These are phyloP conservation scores for Tephrocybe sp. DNA, from an alignment of 768 basidiomycete species.

Conservation along the genomic window DNA sequence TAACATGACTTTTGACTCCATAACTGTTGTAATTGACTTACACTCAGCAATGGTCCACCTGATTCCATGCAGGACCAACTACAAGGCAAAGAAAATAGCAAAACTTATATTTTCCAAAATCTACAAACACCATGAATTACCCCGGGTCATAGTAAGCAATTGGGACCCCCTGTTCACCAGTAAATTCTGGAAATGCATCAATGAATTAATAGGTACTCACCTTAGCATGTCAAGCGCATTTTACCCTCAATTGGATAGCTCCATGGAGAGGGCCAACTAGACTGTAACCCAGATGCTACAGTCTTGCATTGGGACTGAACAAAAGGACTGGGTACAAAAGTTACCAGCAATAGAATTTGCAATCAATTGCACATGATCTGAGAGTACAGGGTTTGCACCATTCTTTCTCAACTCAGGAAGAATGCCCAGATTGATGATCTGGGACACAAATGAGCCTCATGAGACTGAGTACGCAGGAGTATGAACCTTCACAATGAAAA, in stretches of 20 bases:
- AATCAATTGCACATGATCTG: neutral
- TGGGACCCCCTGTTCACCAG: slow-evolving; percentile 31
- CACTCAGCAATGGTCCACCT: slow-evolving; percentile 19
- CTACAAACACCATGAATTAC: slow-evolving; percentile 18
- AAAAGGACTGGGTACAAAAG: too few relatives aligned
- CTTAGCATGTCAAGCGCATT: slow-evolving; percentile 16
- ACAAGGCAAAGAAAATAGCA: slow-evolving; percentile 10
- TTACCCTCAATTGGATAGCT: too few relatives aligned
- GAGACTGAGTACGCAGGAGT: neutral
- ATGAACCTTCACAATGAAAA: neutral
- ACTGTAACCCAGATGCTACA: slow-evolving; percentile 19
- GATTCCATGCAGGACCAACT: slow-evolving; percentile 13
- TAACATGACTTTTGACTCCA: slow-evolving; percentile 6
- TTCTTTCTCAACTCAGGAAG: neutral
- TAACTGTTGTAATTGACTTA: slow-evolving; percentile 19
- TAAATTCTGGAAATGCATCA: slow-evolving; percentile 28
- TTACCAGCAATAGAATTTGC: too few relatives aligned
- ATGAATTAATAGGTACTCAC: slow-evolving; percentile 2
- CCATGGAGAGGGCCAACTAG: too few relatives aligned
- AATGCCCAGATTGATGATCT: neutral
- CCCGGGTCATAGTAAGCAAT: slow-evolving; percentile 26
- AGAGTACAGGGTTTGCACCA: neutral
- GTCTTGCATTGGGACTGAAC: slow-evolving; percentile 1
- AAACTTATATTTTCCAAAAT: slow-evolving; percentile 17
- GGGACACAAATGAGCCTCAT: neutral